phyloP scores from a whole-genome alignment of 257 asterid species.

The Dorcoceras hygrometricum region DNA sequence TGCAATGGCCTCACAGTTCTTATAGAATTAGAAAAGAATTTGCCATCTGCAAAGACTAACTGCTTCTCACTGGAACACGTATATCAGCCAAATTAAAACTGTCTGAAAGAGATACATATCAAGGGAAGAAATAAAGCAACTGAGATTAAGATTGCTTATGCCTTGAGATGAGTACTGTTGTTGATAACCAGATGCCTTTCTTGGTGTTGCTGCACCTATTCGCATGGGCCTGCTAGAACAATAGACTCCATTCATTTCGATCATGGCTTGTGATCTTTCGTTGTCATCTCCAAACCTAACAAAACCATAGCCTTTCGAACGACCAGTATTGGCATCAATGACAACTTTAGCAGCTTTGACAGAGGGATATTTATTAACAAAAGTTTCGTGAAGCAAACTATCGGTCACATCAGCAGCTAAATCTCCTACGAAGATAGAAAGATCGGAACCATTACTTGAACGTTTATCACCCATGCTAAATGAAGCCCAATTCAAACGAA shows the following conservation, averaged over 20 bases:
- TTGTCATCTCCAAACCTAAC: constrained; percentile 58
- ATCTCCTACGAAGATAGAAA: constrained; percentile 54
- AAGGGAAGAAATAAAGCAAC: neutral
- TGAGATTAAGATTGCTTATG: constrained; percentile 7
- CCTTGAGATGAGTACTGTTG: constrained; percentile 41
- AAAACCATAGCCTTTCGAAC: constrained; percentile 52
- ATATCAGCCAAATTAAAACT: neutral
- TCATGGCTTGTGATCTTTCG: constrained; percentile 47
- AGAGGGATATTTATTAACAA: constrained; percentile 39
- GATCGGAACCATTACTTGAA: constrained; percentile 50
- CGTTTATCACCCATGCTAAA: constrained; percentile 56
- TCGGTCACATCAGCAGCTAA: constrained; percentile 57
- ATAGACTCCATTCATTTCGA: constrained; percentile 44
- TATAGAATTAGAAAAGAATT: neutral
- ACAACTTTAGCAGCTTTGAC: constrained; percentile 56
- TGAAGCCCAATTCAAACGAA: constrained; percentile 58
- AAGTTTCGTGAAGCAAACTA: constrained; percentile 44
- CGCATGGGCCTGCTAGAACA: constrained; percentile 56
- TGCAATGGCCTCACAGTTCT: neutral
- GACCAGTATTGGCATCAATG: constrained; percentile 46
- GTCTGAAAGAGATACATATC: neutral
- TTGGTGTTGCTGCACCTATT: constrained; percentile 49
- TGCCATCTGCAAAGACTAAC: no score
- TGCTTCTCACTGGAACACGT: neutral
- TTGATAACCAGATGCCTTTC: constrained; percentile 44